These are phyloP conservation scores for Alternaria atra DNA, from an alignment of 2,329 filamentous ascomycete genomes.

Conservation along the genomic window DNA sequence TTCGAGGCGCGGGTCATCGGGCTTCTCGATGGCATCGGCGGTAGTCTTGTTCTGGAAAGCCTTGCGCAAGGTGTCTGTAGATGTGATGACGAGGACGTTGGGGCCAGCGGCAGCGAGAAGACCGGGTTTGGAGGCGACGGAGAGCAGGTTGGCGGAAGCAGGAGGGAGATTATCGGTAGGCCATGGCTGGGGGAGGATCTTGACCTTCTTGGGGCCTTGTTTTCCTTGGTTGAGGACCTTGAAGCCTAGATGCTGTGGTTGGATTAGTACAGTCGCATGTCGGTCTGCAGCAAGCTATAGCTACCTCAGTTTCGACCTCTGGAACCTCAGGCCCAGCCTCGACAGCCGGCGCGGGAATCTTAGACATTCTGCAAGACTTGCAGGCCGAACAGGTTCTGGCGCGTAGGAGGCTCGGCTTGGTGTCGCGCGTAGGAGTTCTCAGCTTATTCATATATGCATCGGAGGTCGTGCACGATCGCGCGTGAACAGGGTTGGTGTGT, in stretches of 20 bases:
- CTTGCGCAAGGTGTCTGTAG: slow-evolving; percentile 79
- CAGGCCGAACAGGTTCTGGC: slow-evolving; percentile 72
- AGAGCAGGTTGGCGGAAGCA: slow-evolving; percentile 81
- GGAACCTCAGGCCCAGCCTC: slow-evolving; percentile 73
- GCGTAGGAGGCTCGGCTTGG: slow-evolving; percentile 35
- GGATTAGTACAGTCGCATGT: slow-evolving; percentile 17
- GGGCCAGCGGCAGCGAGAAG: slow-evolving; percentile 89
- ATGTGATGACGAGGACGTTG: slow-evolving; percentile 77
- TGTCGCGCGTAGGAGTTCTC: slow-evolving; percentile 37
- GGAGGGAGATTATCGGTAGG: slow-evolving; percentile 72
- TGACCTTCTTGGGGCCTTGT: slow-evolving; percentile 82
- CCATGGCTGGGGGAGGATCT: slow-evolving; percentile 81
- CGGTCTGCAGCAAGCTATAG: slow-evolving; percentile 5
- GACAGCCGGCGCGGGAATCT: slow-evolving; percentile 53
- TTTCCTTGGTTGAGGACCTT: slow-evolving; percentile 64
- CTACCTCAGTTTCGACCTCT: slow-evolving; percentile 83
- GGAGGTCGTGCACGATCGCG: slow-evolving; percentile 30
- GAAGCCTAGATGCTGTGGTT: slow-evolving; percentile 76
- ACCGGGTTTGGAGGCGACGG: slow-evolving; percentile 80
- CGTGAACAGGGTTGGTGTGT: slow-evolving; percentile 17
- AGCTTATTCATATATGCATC: slow-evolving; percentile 40
- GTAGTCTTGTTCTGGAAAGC: slow-evolving; percentile 67
- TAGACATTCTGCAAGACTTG: slow-evolving; percentile 63
- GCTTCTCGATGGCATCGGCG: slow-evolving; percentile 14
- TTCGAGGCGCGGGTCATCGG: slow-evolving; percentile 14